phyloP scores from a whole-genome alignment of 768 basidiomycete species.

The Russula ochroleuca region DNA sequence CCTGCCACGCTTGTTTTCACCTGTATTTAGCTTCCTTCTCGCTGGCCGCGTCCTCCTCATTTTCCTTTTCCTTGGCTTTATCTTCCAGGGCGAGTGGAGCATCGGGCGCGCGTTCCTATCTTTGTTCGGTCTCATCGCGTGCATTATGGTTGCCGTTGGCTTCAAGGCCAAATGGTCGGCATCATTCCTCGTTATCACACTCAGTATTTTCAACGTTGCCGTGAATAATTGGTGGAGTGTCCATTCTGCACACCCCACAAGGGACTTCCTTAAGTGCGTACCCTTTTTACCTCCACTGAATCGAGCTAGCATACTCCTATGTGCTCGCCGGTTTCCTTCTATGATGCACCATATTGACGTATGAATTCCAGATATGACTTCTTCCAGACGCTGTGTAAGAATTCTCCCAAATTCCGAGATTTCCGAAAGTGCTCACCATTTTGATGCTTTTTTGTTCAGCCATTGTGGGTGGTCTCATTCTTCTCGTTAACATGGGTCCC shows the following conservation, averaged over 20 bases:
- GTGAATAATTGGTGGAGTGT: constrained; percentile 99
- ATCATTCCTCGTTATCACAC: constrained; percentile 84
- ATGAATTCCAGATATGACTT: constrained; percentile 79
- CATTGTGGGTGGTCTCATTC: constrained; percentile 94
- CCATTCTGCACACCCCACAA: constrained; percentile 85
- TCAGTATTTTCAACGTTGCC: constrained; percentile 95
- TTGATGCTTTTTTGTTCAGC: constrained; percentile 39
- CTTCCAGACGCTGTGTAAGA: constrained; percentile 88
- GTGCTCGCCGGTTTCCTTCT: not conserved
- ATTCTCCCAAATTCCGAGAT: not conserved
- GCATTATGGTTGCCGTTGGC: constrained; percentile 93
- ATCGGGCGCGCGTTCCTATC: constrained; percentile 83
- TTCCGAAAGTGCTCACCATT: constrained; percentile 10
- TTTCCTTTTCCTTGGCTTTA: constrained; percentile 98
- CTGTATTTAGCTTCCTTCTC: constrained; percentile 78
- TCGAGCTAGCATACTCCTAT: constrained; percentile 1
- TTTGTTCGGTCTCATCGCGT: constrained; percentile 85
- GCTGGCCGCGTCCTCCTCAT: constrained; percentile 95
- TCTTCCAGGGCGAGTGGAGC: constrained; percentile 89
- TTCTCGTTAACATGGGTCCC: constrained; percentile 98
- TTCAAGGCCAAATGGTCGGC: constrained; percentile 99
- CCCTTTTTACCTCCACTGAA: not conserved
- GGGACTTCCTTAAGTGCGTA: constrained; percentile 91
- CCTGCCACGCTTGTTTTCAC: constrained; percentile 14
- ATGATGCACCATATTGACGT: constrained; percentile 25